Conservation (phyloP, 2,329 filamentous ascomycete species). For the Penicillium sumatraense region DNA sequence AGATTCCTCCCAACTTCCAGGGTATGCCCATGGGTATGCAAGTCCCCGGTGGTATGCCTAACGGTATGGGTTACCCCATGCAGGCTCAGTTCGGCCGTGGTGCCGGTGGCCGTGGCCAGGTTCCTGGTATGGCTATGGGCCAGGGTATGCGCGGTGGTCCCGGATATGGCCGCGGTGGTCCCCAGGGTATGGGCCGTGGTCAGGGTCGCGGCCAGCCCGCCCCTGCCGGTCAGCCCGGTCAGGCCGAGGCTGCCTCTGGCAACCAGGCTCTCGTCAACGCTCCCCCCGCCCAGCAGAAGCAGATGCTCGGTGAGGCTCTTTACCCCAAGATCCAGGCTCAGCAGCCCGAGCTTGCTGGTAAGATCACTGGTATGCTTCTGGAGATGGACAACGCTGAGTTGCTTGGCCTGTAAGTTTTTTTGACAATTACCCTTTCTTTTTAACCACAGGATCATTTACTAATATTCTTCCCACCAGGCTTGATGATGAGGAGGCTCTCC, state of each 20-base stretch:
- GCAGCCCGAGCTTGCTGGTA: constrained; percentile 94
- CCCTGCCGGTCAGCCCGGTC: constrained; percentile 40
- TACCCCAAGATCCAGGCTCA: constrained; percentile 98
- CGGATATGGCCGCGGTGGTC: constrained; percentile 50
- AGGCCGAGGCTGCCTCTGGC: constrained; percentile 35
- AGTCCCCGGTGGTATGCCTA: constrained; percentile 72
- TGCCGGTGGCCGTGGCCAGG: constrained; percentile 71
- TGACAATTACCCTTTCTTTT: neutral
- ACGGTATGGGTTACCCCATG: constrained; percentile 79
- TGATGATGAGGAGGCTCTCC: constrained; percentile 84
- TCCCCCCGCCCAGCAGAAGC: constrained; percentile 85
- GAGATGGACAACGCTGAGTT: constrained; percentile 99
- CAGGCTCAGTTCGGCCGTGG: constrained; percentile 77
- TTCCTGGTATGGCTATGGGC: constrained; percentile 72
- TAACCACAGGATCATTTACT: constrained; percentile 14
- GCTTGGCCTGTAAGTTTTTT: constrained; percentile 82
- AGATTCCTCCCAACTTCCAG: constrained; percentile 87
- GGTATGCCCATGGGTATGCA: constrained; percentile 64
- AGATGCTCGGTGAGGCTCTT: constrained; percentile 95
- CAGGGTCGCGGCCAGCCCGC: constrained; percentile 49
- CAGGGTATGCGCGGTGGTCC: constrained; percentile 54
- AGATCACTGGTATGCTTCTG: constrained; percentile 99
- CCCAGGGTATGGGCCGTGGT: constrained; percentile 45
- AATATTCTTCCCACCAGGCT: constrained; percentile 62
- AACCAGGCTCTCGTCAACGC: constrained; percentile 57